Conservation (phyloP, 176 grass and related monocot species). For the Zea mays region Zm-B73-REFERENCE-NAM-5.0 NC_050098.1:35677001-35677500, state of each 20-base stretch:
- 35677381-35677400: not conserved
- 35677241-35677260: not conserved
- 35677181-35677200: not conserved
- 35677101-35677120: conserved; percentile 47
- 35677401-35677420: too few relatives aligned
- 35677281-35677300: not conserved
- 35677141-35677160: conserved; percentile 12
- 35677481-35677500: too few relatives aligned
- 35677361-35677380: not conserved
- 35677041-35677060: conserved; percentile 39
- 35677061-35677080: conserved; percentile 64
- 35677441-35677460: too few relatives aligned
- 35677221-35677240: not conserved
- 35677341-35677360: not conserved
- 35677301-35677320: not conserved
- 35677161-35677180: conserved; percentile 6
- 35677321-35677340: not conserved
- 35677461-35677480: too few relatives aligned
- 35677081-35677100: conserved; percentile 61
- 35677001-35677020: conserved; percentile 50
- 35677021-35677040: conserved; percentile 26
- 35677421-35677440: too few relatives aligned
- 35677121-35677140: conserved; percentile 22
- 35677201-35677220: not conserved
- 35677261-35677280: not conserved